Evolutionary conservation across 106 monocot genomes (phyloP).

Genomic region (Acorus calamus): DNA sequence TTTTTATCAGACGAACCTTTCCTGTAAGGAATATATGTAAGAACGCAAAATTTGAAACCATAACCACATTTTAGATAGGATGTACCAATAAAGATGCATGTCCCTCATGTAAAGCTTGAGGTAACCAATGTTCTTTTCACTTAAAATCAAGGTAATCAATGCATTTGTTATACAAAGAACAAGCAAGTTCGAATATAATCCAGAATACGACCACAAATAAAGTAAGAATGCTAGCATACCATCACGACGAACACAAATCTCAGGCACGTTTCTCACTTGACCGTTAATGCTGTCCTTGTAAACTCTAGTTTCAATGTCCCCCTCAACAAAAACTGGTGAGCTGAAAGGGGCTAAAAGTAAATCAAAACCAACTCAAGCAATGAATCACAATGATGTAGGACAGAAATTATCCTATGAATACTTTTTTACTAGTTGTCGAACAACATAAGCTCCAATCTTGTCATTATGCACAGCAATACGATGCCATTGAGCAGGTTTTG

Average conservation of each 20-base stretch:
- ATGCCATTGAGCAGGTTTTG: slow-evolving; percentile 95
- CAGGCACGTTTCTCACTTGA: slow-evolving; percentile 79
- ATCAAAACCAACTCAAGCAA: not conserved
- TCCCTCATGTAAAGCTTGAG: not conserved
- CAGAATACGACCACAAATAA: not conserved
- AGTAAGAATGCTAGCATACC: slow-evolving; percentile 35
- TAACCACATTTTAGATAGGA: too few relatives aligned
- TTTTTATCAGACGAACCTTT: slow-evolving; percentile 63
- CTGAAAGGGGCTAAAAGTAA: slow-evolving; percentile 26
- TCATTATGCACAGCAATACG: slow-evolving; percentile 83
- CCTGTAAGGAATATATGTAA: slow-evolving; percentile 20
- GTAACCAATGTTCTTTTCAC: not conserved
- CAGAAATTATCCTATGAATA: slow-evolving; percentile 11
- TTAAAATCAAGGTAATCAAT: not conserved
- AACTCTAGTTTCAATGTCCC: slow-evolving; percentile 96
- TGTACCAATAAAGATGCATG: too few relatives aligned
- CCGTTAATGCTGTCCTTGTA: slow-evolving; percentile 92
- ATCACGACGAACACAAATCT: slow-evolving; percentile 85
- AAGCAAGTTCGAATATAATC: not conserved
- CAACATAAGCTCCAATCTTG: slow-evolving; percentile 64
- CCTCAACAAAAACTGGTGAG: slow-evolving; percentile 87
- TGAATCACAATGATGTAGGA: not conserved
- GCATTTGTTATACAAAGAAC: not conserved
- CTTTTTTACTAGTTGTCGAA: slow-evolving; percentile 84
- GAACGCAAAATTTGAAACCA: too few relatives aligned